These are phyloP conservation scores for Penicillium macrosclerotiorum DNA, from an alignment of 495 filamentous ascomycete genomes.

Conservation along the genomic window DNA sequence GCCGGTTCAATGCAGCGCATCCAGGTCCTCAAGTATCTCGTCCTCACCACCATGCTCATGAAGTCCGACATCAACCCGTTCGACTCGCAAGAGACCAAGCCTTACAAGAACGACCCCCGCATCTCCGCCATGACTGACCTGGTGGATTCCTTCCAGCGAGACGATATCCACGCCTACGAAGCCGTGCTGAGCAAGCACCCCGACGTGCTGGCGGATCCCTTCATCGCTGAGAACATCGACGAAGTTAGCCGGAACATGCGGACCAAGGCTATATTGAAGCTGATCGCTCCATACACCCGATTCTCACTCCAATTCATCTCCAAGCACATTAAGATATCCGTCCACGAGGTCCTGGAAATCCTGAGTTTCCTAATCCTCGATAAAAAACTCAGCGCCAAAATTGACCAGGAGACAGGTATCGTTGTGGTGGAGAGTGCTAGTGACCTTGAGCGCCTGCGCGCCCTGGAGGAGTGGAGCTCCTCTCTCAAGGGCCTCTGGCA, in stretches of 20 bases:
- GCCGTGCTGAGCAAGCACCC: slow-evolving; percentile 81
- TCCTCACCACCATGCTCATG: slow-evolving; percentile 97
- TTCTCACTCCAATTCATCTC: slow-evolving; percentile 87
- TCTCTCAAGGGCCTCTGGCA: slow-evolving; percentile 64
- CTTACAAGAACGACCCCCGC: slow-evolving; percentile 91
- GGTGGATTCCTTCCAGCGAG: slow-evolving; percentile 92
- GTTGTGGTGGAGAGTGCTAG: slow-evolving; percentile 73
- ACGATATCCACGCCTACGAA: slow-evolving; percentile 92
- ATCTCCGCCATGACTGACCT: slow-evolving; percentile 97
- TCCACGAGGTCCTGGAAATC: slow-evolving; percentile 88
- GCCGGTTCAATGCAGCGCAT: slow-evolving; percentile 94
- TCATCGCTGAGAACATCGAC: slow-evolving; percentile 98
- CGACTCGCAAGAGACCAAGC: slow-evolving; percentile 98
- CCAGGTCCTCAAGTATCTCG: slow-evolving; percentile 95
- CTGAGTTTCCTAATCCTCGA: slow-evolving; percentile 89
- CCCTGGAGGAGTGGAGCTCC: slow-evolving; percentile 70
- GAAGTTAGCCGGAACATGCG: slow-evolving; percentile 98
- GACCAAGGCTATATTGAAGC: slow-evolving; percentile 88
- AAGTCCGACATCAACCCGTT: slow-evolving; percentile 99
- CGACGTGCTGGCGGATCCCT: slow-evolving; percentile 86
- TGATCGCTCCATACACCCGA: slow-evolving; percentile 92
- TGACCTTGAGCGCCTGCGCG: slow-evolving; percentile 70
- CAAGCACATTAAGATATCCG: slow-evolving; percentile 77
- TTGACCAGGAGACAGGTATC: slow-evolving; percentile 82
- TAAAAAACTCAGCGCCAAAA: slow-evolving; percentile 78